These are phyloP conservation scores for Coemansia aciculifera DNA, from an alignment of 192 early-diverging fungal genomes.

Conservation along the genomic window DNA sequence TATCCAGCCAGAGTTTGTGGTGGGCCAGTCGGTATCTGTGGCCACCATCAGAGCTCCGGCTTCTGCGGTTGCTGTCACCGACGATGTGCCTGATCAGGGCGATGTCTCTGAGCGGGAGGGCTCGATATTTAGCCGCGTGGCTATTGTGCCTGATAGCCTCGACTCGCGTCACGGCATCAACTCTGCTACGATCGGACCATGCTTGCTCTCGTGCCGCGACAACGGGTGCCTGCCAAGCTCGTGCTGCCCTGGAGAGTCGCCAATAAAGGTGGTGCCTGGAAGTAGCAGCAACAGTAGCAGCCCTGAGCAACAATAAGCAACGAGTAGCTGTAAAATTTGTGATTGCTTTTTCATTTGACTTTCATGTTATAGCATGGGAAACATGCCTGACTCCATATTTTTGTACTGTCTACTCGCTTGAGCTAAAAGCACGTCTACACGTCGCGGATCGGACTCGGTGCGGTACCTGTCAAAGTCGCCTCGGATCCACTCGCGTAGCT, in stretches of 20 bases:
- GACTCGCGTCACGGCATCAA: constrained; percentile 19
- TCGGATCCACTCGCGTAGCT: constrained; percentile 48
- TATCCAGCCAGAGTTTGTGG: constrained; percentile 88
- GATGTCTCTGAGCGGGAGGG: constrained; percentile 15
- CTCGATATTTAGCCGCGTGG: constrained; percentile 38
- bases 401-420: constrained; percentile 51
- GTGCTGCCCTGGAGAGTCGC: constrained; percentile 50
- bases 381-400: constrained; percentile 45
- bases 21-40: constrained; percentile 41
- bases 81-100: neutral
- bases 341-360: neutral
- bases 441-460: constrained; percentile 23
- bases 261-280: constrained; percentile 47
- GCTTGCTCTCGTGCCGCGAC: constrained; percentile 40
- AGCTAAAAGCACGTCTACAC: constrained; percentile 43
- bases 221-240: constrained; percentile 39
- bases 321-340: neutral
- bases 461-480: constrained; percentile 45
- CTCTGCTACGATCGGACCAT: constrained; percentile 44
- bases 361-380: constrained; percentile 26
- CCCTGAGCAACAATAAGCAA: neutral
- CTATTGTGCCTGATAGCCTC: constrained; percentile 25
- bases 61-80: neutral
- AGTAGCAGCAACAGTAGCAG: constrained; percentile 2
- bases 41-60: constrained; percentile 17